phyloP scores from a whole-genome alignment of 768 basidiomycete genomes.

The Artomyces pyxidatus region DNA sequence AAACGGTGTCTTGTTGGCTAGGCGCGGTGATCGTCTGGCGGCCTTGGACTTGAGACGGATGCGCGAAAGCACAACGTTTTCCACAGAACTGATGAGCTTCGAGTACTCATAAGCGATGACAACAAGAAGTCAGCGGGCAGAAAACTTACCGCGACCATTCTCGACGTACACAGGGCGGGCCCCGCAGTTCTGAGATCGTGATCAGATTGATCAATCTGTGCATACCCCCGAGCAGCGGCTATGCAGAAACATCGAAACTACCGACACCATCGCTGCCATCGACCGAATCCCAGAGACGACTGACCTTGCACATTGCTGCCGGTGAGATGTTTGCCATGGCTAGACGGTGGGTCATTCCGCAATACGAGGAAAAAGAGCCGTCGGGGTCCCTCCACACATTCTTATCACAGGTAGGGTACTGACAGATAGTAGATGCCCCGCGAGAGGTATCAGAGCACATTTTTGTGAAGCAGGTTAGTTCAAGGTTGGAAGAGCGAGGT shows the following conservation, averaged over 20 bases:
- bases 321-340: constrained; percentile 9
- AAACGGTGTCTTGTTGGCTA: background rate
- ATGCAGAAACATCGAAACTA: too few species aligned
- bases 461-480: too few species aligned
- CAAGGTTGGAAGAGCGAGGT: too few species aligned
- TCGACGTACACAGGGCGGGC: constrained; percentile 15
- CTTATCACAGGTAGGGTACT: constrained; percentile 12
- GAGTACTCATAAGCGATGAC: background rate
- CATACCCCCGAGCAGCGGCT: too few species aligned
- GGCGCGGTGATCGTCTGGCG: background rate
- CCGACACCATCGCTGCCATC: too few species aligned
- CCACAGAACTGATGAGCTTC: constrained; percentile 17
- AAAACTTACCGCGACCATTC: constrained; percentile 13
- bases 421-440: constrained; percentile 6
- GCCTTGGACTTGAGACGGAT: background rate
- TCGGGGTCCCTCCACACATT: constrained; percentile 17
- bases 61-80: constrained; percentile 13
- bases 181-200: constrained; percentile 11
- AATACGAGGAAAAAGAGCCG: constrained; percentile 18
- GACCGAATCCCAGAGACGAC: background rate
- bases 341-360: constrained; percentile 14
- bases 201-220: too few species aligned
- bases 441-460: constrained; percentile 14
- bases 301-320: constrained; percentile 14
- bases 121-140: background rate